Evolutionary conservation across 139 green algal genomes (phyloP).

Genomic region (Pleodorina starrii): DNA sequence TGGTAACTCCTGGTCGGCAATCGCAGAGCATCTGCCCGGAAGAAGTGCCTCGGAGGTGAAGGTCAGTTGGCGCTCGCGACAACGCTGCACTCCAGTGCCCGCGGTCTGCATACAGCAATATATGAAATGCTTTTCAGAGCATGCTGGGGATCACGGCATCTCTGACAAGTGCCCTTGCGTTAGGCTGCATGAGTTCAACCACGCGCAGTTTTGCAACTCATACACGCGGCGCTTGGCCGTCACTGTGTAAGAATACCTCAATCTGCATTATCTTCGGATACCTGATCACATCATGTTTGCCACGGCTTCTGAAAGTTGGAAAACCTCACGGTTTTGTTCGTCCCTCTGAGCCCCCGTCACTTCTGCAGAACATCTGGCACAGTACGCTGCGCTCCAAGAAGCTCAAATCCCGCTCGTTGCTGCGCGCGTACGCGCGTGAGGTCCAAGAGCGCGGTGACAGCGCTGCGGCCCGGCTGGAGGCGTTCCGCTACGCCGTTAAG

Average conservation of each 20-base stretch:
- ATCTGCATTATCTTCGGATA: too few relatives aligned
- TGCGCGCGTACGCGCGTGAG: neutral
- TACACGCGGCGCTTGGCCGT: too few relatives aligned
- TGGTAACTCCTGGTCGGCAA: slow-evolving; percentile 27
- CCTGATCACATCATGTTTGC: too few relatives aligned
- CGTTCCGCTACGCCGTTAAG: neutral
- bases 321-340: slow-evolving; percentile 4
- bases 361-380: slow-evolving; percentile 42
- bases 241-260: too few relatives aligned
- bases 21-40: slow-evolving; percentile 6
- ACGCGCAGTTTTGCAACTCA: too few relatives aligned
- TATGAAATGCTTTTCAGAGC: too few relatives aligned
- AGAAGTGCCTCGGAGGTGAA: slow-evolving; percentile 12
- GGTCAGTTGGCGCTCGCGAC: neutral
- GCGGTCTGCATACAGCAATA: too few relatives aligned
- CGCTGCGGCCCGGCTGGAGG: neutral
- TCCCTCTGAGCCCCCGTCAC: neutral
- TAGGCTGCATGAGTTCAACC: too few relatives aligned
- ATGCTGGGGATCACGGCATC: too few relatives aligned
- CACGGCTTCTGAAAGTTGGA: neutral
- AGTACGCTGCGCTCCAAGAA: slow-evolving; percentile 22
- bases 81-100: too few relatives aligned
- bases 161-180: too few relatives aligned
- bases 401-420: neutral
- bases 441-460: neutral